Conservation (phyloP, 2,329 filamentous ascomycete species). For the Aspergillus tanneri region DNA sequence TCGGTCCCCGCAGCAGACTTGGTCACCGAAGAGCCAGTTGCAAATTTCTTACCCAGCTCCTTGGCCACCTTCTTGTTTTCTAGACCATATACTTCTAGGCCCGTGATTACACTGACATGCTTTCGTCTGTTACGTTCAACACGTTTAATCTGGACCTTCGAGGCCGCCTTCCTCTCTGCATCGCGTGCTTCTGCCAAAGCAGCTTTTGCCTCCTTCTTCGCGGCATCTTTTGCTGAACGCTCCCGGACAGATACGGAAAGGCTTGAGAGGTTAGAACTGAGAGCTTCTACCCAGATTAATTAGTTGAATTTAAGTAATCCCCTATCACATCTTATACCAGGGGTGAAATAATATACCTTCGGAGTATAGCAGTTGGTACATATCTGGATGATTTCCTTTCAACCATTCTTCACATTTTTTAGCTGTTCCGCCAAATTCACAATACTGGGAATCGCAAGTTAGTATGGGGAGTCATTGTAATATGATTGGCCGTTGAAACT, state of each 20-base stretch:
- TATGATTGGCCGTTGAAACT: not conserved
- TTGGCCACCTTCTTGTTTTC: constrained; percentile 96
- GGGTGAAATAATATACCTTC: constrained; percentile 57
- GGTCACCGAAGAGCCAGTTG: constrained; percentile 88
- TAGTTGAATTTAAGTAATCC: not conserved
- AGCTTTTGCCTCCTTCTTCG: constrained; percentile 95
- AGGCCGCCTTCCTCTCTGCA: constrained; percentile 76
- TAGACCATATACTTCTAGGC: constrained; percentile 84
- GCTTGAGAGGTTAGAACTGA: constrained; percentile 79
- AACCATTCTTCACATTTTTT: constrained; percentile 99
- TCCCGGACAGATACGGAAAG: constrained; percentile 90
- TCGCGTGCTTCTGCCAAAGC: constrained; percentile 81
- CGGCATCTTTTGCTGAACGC: constrained; percentile 90
- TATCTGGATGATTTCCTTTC: constrained; percentile 65
- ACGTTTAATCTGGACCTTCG: constrained; percentile 86
- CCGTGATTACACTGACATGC: constrained; percentile 88
- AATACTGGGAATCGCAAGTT: constrained; percentile 66
- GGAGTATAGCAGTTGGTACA: constrained; percentile 83
- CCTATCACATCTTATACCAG: not conserved
- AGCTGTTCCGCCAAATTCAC: constrained; percentile 93
- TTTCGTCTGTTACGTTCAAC: constrained; percentile 99
- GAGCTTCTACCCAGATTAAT: constrained; percentile 58
- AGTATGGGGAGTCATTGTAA: too few relatives aligned
- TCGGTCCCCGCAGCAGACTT: constrained; percentile 83
- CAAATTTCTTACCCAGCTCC: constrained; percentile 98